These are phyloP conservation scores for Euphorbia pulcherrima DNA, from an alignment of 345 rosid genomes.

Conservation along the genomic window DNA sequence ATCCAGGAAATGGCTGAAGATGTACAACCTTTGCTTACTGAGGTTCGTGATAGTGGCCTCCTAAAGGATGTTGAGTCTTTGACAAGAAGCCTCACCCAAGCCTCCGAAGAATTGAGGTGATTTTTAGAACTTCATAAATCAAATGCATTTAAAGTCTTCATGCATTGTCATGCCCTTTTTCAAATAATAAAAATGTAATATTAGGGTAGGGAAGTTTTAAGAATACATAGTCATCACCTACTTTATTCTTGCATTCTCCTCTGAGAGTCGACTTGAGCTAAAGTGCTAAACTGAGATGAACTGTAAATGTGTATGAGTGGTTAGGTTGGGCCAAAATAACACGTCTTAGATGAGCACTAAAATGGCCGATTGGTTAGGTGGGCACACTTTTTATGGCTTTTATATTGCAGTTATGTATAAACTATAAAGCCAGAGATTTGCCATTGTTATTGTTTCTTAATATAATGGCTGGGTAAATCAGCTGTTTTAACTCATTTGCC, in stretches of 20 bases:
- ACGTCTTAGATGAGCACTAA: neutral
- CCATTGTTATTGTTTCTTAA: neutral
- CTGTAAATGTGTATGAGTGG: neutral
- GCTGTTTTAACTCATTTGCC: neutral
- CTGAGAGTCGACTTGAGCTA: neutral
- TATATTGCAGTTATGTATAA: neutral
- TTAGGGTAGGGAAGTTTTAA: neutral
- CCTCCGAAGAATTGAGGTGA: conserved; percentile 87
- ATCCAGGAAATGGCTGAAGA: conserved; percentile 96
- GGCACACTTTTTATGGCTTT: neutral
- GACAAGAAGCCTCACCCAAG: conserved; percentile 80
- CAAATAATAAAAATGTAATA: neutral
- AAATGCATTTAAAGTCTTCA: neutral
- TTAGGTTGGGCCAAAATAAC: neutral
- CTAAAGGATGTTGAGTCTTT: conserved; percentile 83
- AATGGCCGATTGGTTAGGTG: neutral
- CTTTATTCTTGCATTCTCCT: neutral
- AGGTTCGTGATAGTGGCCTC: conserved; percentile 75
- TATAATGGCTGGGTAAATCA: neutral
- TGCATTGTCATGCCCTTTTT: neutral
- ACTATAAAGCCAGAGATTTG: neutral
- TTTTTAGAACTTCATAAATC: conserved; percentile 3
- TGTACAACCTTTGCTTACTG: conserved; percentile 90
- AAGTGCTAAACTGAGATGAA: conserved; percentile 1
- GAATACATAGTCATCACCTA: neutral